Evolutionary conservation across 805 yeast genomes (phyloP).

Genomic region (Saturnispora hagleri): DNA sequence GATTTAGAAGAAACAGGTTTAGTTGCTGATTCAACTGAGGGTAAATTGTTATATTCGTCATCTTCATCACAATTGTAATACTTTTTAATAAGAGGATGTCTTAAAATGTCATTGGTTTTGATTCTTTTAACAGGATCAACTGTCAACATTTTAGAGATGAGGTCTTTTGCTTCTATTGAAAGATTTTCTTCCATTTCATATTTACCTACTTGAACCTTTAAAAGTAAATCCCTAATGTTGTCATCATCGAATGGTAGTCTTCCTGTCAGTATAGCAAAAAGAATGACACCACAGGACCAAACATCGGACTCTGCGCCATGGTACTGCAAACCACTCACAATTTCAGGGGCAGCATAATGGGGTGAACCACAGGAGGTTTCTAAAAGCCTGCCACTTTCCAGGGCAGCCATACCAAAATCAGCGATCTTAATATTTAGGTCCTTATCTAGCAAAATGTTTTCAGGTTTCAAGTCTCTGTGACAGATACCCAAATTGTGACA

Average conservation of each 20-base stretch:
- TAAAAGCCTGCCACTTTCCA: constrained; percentile 67
- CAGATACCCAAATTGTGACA: constrained; percentile 63
- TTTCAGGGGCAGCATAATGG: constrained; percentile 97
- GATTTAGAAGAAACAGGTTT: constrained; percentile 36
- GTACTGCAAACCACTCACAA: constrained; percentile 88
- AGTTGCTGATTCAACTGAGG: constrained; percentile 46
- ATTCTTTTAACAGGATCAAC: constrained; percentile 80
- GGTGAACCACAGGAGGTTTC: constrained; percentile 98
- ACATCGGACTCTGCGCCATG: constrained; percentile 97
- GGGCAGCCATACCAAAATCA: constrained; percentile 98
- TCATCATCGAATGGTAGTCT: constrained; percentile 96
- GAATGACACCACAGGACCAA: constrained; percentile 96
- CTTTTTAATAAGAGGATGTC: constrained; percentile 74
- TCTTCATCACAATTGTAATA: constrained; percentile 44
- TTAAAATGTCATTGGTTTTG: constrained; percentile 62
- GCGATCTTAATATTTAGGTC: constrained; percentile 89
- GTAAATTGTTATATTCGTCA: constrained; percentile 32
- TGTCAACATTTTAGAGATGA: constrained; percentile 69
- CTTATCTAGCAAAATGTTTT: constrained; percentile 68
- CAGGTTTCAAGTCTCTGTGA: constrained; percentile 76
- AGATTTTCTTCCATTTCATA: constrained; percentile 75
- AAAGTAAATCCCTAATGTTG: constrained; percentile 73
- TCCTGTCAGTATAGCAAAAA: constrained; percentile 90
- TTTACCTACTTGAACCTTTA: constrained; percentile 87
- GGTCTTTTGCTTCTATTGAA: constrained; percentile 78